Base-by-base conservation (phyloP, 2,329 filamentous ascomycete species). In the Exutisphaerella laricina region DNA sequence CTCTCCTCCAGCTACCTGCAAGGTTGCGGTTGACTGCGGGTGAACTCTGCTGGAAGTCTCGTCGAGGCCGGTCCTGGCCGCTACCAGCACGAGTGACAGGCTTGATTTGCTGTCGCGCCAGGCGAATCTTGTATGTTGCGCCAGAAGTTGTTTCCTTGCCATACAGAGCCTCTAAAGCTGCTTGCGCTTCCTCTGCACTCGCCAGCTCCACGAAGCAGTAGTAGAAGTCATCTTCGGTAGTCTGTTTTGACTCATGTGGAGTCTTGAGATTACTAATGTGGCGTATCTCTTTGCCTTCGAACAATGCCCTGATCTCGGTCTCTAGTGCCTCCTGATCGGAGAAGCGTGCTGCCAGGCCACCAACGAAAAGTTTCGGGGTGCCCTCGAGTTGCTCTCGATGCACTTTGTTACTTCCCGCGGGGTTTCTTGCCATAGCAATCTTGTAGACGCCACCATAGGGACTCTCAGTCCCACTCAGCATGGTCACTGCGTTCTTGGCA, bases 241-340 rank as follows among this genome's bases (percentile, higher is more conserved):
- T 30, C 18, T 36, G 18, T 1, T 43, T 41, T 6, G 41, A 44
- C 10, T 53, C 45, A 10, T 35, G 39, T 2, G 56, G 55, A 12
- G 49, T 52, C 9, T 58, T 56, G 32, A 73, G 57, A 57, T 73
- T 74, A 58, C 66, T 72, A 43, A 74, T 65, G 39, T 67, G 68
- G 58, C 67, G 72, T 43, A 74, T 59, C 10, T 66, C 59, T 49
- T 67, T 70, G 9, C 60, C 68, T 10, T 65, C 55, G 58, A 75
- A 74, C 40, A 74, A 61, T 3, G 56, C 54, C 26, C 63, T 64
- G 22, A 73, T 65, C 45, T 69, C 66, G 37, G 58, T 61, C 43
- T 70, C 64, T 26, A 70, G 58, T 2, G 60, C 60, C 20, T 66
- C 60, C 32, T 70, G 67, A 38, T 69, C 62, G 10, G 63, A 59